Conservation (phyloP, 2,329 filamentous ascomycete species). For the Tolypocladium album region DNA sequence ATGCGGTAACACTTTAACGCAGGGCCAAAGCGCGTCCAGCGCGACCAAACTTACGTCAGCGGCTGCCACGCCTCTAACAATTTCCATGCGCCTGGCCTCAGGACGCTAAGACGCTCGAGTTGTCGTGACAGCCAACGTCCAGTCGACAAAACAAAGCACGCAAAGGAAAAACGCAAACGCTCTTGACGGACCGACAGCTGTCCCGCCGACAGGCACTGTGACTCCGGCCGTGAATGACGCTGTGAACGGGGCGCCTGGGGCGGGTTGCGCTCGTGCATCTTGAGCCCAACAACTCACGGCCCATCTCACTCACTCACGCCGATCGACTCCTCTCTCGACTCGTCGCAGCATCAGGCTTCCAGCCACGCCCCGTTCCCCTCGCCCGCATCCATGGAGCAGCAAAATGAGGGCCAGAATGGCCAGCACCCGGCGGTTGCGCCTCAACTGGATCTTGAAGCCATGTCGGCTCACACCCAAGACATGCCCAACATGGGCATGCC, state of each 20-base stretch:
- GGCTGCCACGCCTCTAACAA: background rate
- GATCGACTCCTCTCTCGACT: background rate
- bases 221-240: background rate
- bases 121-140: background rate
- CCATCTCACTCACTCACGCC: background rate
- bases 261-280: background rate
- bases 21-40: background rate
- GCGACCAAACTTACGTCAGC: background rate
- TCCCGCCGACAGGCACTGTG: background rate
- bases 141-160: background rate
- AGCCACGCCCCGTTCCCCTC: background rate
- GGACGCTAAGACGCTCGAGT: background rate
- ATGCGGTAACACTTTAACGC: background rate
- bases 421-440: background rate
- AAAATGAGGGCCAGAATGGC: background rate
- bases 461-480: background rate
- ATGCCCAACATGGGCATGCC: slow-evolving; percentile 2
- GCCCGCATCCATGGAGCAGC: background rate
- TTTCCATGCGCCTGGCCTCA: background rate
- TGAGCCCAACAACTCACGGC: background rate
- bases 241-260: background rate
- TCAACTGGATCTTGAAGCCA: slow-evolving; percentile 1
- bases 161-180: background rate
- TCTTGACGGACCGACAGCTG: background rate
- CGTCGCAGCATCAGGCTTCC: background rate